Percentiles rank a stretch among this genome's conserved stretches.
phyloP scores from a whole-genome alignment of 805 yeast genomes.

The Blastobotrys robertii region DNA sequence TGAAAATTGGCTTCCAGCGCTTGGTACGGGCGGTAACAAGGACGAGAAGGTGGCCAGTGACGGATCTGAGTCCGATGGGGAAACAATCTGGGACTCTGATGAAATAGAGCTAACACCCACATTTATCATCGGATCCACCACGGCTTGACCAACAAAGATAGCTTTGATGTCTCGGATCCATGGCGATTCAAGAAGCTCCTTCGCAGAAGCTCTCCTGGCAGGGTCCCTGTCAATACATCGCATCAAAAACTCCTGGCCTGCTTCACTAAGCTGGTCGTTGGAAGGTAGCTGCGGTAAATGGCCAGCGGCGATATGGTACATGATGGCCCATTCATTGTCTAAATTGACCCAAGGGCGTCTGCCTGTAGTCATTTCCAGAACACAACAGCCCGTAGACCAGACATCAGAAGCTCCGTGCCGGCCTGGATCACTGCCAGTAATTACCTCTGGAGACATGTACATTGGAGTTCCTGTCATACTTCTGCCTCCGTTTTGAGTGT shows the following conservation, averaged over 20 bases:
- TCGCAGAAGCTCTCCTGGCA: conserved; percentile 67
- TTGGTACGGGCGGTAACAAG: too few species aligned
- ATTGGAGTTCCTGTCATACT: conserved; percentile 89
- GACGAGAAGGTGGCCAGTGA: too few species aligned
- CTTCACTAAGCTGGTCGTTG: conserved; percentile 62
- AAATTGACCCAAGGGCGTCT: conserved; percentile 92
- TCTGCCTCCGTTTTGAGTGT: conserved; percentile 8
- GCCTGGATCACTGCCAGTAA: conserved; percentile 62
- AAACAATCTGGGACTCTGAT: too few species aligned
- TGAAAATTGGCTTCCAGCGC: too few species aligned
- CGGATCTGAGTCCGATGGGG: too few species aligned
- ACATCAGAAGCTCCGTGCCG: conserved; percentile 68
- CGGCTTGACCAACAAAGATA: conserved; percentile 4
- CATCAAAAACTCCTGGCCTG: conserved; percentile 61
- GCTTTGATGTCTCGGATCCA: conserved; percentile 45
- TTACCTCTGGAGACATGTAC: conserved; percentile 98
- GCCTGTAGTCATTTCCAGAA: conserved; percentile 94
- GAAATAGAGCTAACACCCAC: too few species aligned
- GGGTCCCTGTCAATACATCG: conserved; percentile 81
- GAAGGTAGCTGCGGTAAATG: conserved; percentile 81
- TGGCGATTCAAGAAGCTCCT: conserved; percentile 74
- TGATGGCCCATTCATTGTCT: conserved; percentile 96
- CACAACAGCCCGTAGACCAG: conserved; percentile 96
- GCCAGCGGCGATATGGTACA: conserved; percentile 97
- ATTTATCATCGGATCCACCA: conserved; percentile 7